These are phyloP conservation scores for Calonectria pteridis DNA, from an alignment of 2,329 filamentous ascomycete genomes.

Conservation along the genomic window DNA sequence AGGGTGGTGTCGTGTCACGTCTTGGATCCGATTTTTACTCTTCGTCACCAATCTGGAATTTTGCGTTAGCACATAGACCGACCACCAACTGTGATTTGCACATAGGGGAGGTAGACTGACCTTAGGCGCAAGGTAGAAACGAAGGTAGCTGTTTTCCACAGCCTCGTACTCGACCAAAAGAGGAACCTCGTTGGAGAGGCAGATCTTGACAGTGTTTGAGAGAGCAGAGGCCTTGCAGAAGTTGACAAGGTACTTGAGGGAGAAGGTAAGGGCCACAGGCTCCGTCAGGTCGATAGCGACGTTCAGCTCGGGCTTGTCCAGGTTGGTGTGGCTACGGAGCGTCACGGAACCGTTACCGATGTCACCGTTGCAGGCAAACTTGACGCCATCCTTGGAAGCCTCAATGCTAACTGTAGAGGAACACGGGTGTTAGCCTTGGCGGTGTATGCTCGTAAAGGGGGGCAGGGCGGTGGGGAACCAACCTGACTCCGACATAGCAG, in stretches of 20 bases:
- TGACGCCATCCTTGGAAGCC: constrained; percentile 96
- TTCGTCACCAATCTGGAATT: constrained; percentile 54
- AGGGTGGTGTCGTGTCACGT: constrained; percentile 30
- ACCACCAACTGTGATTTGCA: too few relatives aligned
- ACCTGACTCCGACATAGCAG: constrained; percentile 96
- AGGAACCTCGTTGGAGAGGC: constrained; percentile 95
- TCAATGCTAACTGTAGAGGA: constrained; percentile 85
- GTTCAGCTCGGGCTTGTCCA: constrained; percentile 89
- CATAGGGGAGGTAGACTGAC: constrained; percentile 61
- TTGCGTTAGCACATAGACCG: constrained; percentile 15
- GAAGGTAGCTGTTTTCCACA: constrained; percentile 85
- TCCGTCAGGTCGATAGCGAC: constrained; percentile 92
- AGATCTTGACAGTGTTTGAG: constrained; percentile 87
- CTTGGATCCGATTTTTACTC: constrained; percentile 45
- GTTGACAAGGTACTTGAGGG: constrained; percentile 99
- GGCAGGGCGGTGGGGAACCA: constrained; percentile 50
- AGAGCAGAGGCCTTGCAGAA: constrained; percentile 98
- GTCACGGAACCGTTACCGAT: constrained; percentile 97
- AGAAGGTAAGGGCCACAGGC: constrained; percentile 95
- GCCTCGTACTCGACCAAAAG: constrained; percentile 93
- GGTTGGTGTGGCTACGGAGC: constrained; percentile 86
- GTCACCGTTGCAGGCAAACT: constrained; percentile 93
- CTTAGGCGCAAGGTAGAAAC: constrained; percentile 99
- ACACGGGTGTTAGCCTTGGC: constrained; percentile 25
- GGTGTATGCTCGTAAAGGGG: not conserved